A percentile compares a stretch with the other conserved stretches of the same genome.
phyloP scores from a whole-genome alignment of 176 grass and related monocot species.

The Poa annua region DNA sequence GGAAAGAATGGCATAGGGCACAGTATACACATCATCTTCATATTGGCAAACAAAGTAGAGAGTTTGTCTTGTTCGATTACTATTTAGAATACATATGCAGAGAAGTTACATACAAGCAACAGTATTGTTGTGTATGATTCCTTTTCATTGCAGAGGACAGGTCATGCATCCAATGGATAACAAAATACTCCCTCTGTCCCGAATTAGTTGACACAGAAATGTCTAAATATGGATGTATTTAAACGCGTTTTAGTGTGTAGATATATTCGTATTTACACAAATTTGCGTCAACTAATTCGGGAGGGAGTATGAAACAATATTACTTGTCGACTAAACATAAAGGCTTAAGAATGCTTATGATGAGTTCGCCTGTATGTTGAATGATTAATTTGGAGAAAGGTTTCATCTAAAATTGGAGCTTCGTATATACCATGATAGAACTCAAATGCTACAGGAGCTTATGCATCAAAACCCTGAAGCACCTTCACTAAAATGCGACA shows the following conservation, averaged over 20 bases:
- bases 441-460: constrained; percentile 13
- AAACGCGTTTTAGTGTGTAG: too few species aligned
- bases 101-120: background rate
- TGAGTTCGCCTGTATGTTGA: background rate
- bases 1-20: background rate
- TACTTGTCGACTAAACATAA: background rate
- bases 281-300: too few species aligned
- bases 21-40: background rate
- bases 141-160: background rate
- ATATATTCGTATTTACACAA: too few species aligned
- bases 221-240: too few species aligned
- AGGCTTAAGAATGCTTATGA: background rate
- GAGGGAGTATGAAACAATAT: background rate
- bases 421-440: background rate
- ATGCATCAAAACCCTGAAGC: background rate
- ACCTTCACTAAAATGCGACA: background rate
- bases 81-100: background rate
- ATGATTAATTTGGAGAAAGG: background rate
- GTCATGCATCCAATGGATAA: background rate
- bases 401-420: background rate
- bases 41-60: background rate
- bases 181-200: background rate
- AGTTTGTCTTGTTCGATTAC: background rate
- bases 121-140: background rate
- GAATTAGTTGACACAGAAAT: too few species aligned